Conservation (phyloP, 2,329 filamentous ascomycete genomes). For the Ophiocordyceps camponoti-rufipedis region DNA sequence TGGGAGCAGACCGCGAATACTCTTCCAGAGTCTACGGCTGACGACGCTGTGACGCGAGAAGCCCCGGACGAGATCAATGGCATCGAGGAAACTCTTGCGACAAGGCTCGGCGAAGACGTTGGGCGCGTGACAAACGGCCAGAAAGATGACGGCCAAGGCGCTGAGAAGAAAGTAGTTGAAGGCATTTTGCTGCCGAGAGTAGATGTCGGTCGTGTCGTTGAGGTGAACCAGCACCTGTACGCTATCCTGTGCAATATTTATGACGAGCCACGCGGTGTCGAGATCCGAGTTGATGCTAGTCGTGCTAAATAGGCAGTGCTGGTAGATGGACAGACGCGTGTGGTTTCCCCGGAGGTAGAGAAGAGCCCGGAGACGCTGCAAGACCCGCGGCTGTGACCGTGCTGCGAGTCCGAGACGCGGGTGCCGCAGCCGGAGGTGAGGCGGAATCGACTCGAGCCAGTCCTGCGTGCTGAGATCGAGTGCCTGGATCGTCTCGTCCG, state of each 20-base stretch:
- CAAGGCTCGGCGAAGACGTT: conserved; percentile 19
- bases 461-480: conserved; percentile 23
- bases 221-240: conserved; percentile 7
- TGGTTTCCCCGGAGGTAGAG: conserved; percentile 24
- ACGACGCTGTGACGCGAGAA: conserved; percentile 14
- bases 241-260: conserved; percentile 10
- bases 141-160: conserved; percentile 17
- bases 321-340: conserved; percentile 22
- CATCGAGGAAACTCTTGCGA: conserved; percentile 13
- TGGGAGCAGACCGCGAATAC: conserved; percentile 15
- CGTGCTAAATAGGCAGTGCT: conserved; percentile 18
- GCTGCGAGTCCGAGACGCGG: conserved; percentile 16
- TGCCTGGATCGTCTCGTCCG: conserved; percentile 18
- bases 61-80: conserved; percentile 12
- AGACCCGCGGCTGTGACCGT: conserved; percentile 13
- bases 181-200: conserved; percentile 7
- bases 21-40: conserved; percentile 17
- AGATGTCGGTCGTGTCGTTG: conserved; percentile 8
- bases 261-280: conserved; percentile 16
- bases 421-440: conserved; percentile 18
- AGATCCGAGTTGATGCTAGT: conserved; percentile 16
- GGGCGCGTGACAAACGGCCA: conserved; percentile 26
- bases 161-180: conserved; percentile 11
- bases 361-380: conserved; percentile 21
- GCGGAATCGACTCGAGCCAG: conserved; percentile 26